These are phyloP conservation scores for Backusella liffmaniae DNA, from an alignment of 192 early-diverging fungal genomes.

Conservation along the genomic window DNA sequence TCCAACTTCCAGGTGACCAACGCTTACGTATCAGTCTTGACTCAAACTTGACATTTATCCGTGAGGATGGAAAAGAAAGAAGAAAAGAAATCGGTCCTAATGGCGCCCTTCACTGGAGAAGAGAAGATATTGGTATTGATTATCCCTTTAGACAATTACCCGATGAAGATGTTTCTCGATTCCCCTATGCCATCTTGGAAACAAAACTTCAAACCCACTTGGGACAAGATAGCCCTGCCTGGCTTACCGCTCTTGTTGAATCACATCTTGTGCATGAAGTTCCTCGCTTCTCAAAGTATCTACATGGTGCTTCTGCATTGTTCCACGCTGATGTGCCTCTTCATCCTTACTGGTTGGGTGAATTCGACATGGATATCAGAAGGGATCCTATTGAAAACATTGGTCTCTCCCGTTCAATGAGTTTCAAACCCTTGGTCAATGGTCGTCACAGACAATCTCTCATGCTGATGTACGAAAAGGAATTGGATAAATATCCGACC, in stretches of 20 bases:
- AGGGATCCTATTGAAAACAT: constrained; percentile 21
- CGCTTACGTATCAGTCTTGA: constrained; percentile 46
- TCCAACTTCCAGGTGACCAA: constrained; percentile 50
- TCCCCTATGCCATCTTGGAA: constrained; percentile 97
- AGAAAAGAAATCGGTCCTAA: constrained; percentile 46
- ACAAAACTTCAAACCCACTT: constrained; percentile 75
- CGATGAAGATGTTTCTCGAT: constrained; percentile 57
- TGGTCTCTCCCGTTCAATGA: constrained; percentile 31
- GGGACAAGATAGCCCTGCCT: constrained; percentile 65
- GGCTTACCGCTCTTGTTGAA: constrained; percentile 73
- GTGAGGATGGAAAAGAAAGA: constrained; percentile 24
- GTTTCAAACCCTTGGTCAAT: constrained; percentile 36
- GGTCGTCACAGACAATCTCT: constrained; percentile 32
- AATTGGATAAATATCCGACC: background rate
- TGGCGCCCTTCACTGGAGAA: constrained; percentile 65
- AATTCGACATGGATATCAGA: constrained; percentile 34
- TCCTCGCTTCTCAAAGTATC: constrained; percentile 84
- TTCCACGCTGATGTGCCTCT: constrained; percentile 50
- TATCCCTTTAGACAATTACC: constrained; percentile 38
- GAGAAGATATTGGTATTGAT: constrained; percentile 64
- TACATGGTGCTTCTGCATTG: constrained; percentile 73
- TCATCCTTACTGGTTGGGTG: constrained; percentile 58
- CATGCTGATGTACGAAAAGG: background rate
- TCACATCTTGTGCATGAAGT: constrained; percentile 76
- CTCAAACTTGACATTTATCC: constrained; percentile 46